phyloP scores from a whole-genome alignment of 2,329 filamentous ascomycete species.

The Didymella keratinophila region DNA sequence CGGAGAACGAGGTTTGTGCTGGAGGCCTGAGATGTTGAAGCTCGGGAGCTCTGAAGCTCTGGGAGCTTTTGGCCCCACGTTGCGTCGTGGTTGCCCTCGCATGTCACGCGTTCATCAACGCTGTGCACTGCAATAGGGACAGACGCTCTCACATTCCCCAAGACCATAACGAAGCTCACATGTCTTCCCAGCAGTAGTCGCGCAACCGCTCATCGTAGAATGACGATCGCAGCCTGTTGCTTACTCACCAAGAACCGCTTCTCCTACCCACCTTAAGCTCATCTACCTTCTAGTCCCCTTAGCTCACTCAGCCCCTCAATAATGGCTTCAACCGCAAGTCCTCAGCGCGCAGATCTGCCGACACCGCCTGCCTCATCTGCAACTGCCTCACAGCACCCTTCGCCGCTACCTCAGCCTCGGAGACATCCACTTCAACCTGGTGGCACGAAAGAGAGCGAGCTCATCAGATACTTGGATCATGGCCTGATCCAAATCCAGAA shows the following conservation, averaged over 20 bases:
- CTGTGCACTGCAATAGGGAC: not conserved
- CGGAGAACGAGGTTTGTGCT: not conserved
- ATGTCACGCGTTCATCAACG: not conserved
- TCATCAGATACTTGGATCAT: constrained; percentile 66
- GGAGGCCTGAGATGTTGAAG: not conserved
- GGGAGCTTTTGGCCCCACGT: not conserved
- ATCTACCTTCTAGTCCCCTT: not conserved
- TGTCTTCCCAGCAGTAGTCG: not conserved
- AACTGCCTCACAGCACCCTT: constrained; percentile 50
- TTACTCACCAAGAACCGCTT: constrained; percentile 23
- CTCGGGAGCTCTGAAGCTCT: not conserved
- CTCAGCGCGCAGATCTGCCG: constrained; percentile 28
- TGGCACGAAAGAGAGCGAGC: constrained; percentile 64
- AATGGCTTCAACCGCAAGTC: constrained; percentile 25
- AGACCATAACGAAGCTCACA: not conserved
- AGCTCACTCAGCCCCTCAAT: not conserved
- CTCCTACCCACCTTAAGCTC: constrained; percentile 21
- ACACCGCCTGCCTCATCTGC: constrained; percentile 60
- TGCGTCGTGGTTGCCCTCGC: not conserved
- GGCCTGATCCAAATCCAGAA: constrained; percentile 50
- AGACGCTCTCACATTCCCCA: not conserved
- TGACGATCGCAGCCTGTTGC: constrained; percentile 24
- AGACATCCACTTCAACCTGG: constrained; percentile 62
- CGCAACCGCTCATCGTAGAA: constrained; percentile 3
- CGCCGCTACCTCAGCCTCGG: constrained; percentile 61